phyloP scores from a whole-genome alignment of 202 grass and related monocot genomes.

The Elaeis oleifera region DNA sequence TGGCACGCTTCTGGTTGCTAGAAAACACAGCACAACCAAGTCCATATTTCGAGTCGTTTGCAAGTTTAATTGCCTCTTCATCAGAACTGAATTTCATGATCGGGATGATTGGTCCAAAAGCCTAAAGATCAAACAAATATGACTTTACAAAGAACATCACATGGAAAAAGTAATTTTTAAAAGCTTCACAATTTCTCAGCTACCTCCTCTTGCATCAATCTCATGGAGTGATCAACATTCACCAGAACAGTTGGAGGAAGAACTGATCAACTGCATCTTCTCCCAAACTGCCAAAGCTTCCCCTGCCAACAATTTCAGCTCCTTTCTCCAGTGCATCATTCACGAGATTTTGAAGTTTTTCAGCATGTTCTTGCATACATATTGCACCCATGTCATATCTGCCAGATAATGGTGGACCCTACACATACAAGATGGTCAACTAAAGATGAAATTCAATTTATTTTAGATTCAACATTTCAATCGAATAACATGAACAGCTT shows the following conservation, averaged over 20 bases:
- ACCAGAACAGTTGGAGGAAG: conserved; percentile 88
- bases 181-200: background rate
- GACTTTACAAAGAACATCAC: conserved; percentile 8
- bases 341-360: conserved; percentile 86
- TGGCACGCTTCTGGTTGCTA: conserved; percentile 75
- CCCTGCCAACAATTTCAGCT: conserved; percentile 77
- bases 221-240: conserved; percentile 90
- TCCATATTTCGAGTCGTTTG: conserved; percentile 92
- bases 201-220: conserved; percentile 98
- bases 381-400: conserved; percentile 99
- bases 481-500: too few relatives aligned
- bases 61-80: conserved; percentile 77
- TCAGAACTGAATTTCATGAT: conserved; percentile 92
- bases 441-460: too few relatives aligned
- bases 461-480: too few relatives aligned
- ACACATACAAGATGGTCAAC: conserved; percentile 19
- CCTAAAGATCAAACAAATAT: conserved; percentile 33
- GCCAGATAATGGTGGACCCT: conserved; percentile 74
- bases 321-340: conserved; percentile 79
- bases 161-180: background rate
- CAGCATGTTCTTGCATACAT: conserved; percentile 91
- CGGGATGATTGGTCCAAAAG: conserved; percentile 92
- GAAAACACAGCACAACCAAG: conserved; percentile 97
- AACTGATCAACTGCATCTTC: conserved; percentile 97
- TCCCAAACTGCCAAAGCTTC: conserved; percentile 75